Base-by-base conservation (phyloP, 805 yeast genomes). In the Ogataea paradorogensis region DNA sequence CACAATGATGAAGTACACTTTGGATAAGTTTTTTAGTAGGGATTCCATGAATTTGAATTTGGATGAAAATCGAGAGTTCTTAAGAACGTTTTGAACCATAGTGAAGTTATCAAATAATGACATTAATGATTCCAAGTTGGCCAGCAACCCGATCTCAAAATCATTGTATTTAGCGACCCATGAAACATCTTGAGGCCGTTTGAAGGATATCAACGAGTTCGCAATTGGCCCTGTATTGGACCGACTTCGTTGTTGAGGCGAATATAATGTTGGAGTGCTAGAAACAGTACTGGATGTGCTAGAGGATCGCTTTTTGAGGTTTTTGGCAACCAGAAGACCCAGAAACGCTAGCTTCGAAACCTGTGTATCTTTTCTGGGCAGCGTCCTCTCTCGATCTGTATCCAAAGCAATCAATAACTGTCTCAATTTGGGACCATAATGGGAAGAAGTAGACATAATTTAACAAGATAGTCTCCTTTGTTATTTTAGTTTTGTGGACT, bases 61-160 rank as follows among this genome's bases (percentile, higher is more conserved):
- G 11, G 42, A 31, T 5, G 43, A 27, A 15, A 47, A 30, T 22
- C 35, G 35, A 14, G 46, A 38, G 27, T 31, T 42, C 27, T 38
- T 35, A 30, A 59, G 47, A 11, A 58, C 28, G 27, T 55, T 60
- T 36, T 58, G 63, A 14, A 60, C 9, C 27, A 58, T 48, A 16
- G 56, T 45, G 21, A 56, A 52, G 42, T 58, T 59, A 29, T 60
- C 65, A 50, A 60, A 53, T 13, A 49, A 38, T 8, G 58, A 50
- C 4, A 60, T 37, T 13, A 53, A 7, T 2, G 50, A 39, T 38
- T 60, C 65, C 21, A 60, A 28, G 20, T 46, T 39, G 9, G 33
- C 36, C 21, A 60, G 35, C 5, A 55, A 5, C 9, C 28, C 33
- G 7, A 40, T 42, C 35, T 59, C 63, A 16, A 50, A 34, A 7